phyloP scores from a whole-genome alignment of 495 filamentous ascomycete species.

The Daldinia vernicosa region DNA sequence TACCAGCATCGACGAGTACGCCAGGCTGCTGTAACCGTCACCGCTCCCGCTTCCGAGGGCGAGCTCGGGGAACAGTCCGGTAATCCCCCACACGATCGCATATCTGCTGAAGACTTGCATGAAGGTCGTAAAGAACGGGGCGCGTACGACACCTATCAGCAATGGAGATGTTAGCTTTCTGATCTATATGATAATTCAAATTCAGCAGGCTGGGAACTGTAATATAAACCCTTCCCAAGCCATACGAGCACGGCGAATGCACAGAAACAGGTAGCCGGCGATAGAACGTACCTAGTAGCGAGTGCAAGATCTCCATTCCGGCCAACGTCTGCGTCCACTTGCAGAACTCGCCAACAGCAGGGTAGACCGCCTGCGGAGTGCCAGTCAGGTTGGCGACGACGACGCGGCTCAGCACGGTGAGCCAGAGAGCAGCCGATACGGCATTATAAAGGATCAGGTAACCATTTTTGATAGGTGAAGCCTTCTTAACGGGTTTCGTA shows the following conservation, averaged over 20 bases:
- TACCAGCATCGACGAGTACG: constrained; percentile 74
- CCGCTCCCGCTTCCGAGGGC: constrained; percentile 44
- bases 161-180: constrained; percentile 1
- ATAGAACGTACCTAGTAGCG: constrained; percentile 63
- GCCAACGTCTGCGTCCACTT: constrained; percentile 85
- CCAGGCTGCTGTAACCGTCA: constrained; percentile 40
- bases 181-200: background rate
- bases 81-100: constrained; percentile 84
- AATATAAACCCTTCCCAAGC: background rate
- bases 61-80: constrained; percentile 70
- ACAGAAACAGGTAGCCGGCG: background rate
- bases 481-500: constrained; percentile 40
- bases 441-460: constrained; percentile 90
- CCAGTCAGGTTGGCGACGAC: constrained; percentile 46
- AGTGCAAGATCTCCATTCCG: constrained; percentile 82
- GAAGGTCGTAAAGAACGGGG: constrained; percentile 82
- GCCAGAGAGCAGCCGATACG: constrained; percentile 78
- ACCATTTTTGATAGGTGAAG: constrained; percentile 53
- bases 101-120: constrained; percentile 88
- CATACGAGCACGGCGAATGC: background rate
- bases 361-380: constrained; percentile 49
- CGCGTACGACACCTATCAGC: constrained; percentile 75
- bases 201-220: background rate
- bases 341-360: constrained; percentile 69
- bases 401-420: constrained; percentile 69